These are phyloP conservation scores for Clarireedia paspali DNA, from an alignment of 2,329 filamentous ascomycete genomes.

Conservation along the genomic window DNA sequence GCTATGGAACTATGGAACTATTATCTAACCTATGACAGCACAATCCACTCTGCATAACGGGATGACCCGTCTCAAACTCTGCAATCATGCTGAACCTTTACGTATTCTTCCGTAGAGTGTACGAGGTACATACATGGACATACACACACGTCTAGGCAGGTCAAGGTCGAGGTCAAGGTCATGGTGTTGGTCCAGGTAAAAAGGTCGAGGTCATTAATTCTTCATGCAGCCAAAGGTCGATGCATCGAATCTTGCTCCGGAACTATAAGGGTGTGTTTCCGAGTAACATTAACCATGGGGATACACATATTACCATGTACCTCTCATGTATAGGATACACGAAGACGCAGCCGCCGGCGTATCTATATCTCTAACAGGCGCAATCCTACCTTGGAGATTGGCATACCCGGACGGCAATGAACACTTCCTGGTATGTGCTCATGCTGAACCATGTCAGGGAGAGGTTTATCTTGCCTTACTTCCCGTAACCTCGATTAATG, in stretches of 20 bases:
- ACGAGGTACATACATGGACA: too few relatives aligned
- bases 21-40: neutral
- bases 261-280: constrained; percentile 23
- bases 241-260: constrained; percentile 22
- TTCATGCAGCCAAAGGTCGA: neutral
- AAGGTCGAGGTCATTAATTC: too few relatives aligned
- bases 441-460: constrained; percentile 1
- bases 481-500: constrained; percentile 1
- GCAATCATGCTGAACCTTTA: too few relatives aligned
- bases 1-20: neutral
- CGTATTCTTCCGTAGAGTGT: too few relatives aligned
- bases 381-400: neutral
- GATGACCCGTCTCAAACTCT: constrained; percentile 1
- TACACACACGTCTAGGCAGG: too few relatives aligned
- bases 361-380: constrained; percentile 6
- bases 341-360: neutral
- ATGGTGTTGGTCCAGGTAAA: too few relatives aligned
- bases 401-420: constrained; percentile 14
- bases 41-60: constrained; percentile 2
- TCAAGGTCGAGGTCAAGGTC: too few relatives aligned
- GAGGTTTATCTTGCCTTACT: neutral
- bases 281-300: constrained; percentile 16
- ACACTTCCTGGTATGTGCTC: constrained; percentile 22
- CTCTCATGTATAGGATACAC: constrained; percentile 17
- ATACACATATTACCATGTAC: constrained; percentile 3